These are phyloP conservation scores for Xylaria curta DNA, from an alignment of 495 filamentous ascomycete genomes.

Conservation along the genomic window DNA sequence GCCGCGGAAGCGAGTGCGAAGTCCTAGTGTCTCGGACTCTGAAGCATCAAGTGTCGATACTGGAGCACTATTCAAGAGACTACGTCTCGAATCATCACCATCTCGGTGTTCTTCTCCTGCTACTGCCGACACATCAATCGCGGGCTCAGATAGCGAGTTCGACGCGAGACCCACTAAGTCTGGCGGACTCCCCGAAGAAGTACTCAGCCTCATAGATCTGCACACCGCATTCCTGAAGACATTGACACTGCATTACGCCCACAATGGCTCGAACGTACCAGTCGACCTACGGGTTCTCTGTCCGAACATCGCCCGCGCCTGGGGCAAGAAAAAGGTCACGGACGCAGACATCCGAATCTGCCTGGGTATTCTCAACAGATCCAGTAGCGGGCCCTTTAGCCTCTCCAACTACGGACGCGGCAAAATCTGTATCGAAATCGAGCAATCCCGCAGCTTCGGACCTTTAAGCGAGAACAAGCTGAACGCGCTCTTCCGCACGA, in stretches of 20 bases:
- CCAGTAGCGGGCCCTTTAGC: constrained; percentile 42
- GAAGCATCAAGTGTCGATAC: constrained; percentile 37
- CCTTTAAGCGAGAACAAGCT: constrained; percentile 63
- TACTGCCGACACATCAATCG: constrained; percentile 37
- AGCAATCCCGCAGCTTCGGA: constrained; percentile 39
- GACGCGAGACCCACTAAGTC: constrained; percentile 30
- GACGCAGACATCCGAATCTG: constrained; percentile 64
- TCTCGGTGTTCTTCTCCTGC: constrained; percentile 37
- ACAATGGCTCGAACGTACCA: constrained; percentile 67
- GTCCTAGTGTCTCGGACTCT: constrained; percentile 38
- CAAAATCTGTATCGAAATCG: constrained; percentile 54
- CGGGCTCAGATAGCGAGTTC: constrained; percentile 36
- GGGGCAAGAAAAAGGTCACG: constrained; percentile 65
- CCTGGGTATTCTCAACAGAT: constrained; percentile 57
- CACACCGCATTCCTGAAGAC: constrained; percentile 65
- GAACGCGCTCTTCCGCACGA: constrained; percentile 58
- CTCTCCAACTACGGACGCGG: constrained; percentile 66
- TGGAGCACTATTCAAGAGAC: constrained; percentile 46
- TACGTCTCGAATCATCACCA: constrained; percentile 49
- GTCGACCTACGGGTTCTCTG: constrained; percentile 63
- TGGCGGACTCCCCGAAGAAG: constrained; percentile 55
- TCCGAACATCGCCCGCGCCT: constrained; percentile 61
- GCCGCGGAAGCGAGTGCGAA: constrained; percentile 35
- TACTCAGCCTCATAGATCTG: constrained; percentile 62
- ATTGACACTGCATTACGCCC: constrained; percentile 64